Evolutionary conservation across 177 flowering plant genomes (phyloP), one percentile per base, ranked within the genome.

Genomic region (Vitis hybrid): DNA sequence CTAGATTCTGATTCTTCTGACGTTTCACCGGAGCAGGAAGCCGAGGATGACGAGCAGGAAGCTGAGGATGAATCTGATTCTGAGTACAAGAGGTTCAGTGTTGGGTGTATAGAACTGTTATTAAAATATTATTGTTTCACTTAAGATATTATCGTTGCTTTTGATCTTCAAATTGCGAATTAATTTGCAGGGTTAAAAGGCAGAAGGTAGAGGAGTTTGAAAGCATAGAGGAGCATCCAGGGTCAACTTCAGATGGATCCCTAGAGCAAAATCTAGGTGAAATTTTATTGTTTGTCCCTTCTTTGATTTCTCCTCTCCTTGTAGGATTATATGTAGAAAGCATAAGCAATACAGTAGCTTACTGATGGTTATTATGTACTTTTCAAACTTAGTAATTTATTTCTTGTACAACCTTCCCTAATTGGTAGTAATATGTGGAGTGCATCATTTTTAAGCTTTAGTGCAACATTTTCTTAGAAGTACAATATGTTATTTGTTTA

Each of bases 101-200:
- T 57, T 20, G 26, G 57, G 20, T 5, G 48, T 39, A 39, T 39
- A 39, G 48, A 39, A 2, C 13, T 53, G 51, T 57, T 19, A 48
- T 22, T 20, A 5, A 49, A 3, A n/a, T 15, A 20, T 19, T 22
- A 7, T 48, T 8, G n/a, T 15, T 39, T 5, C 48, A 39, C 48
- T 39, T 1, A 6, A 7, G 48, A 39, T 39, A 39, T 39, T 39
- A 39, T 7, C 1, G 9, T 39, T 39, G 9, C 48, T 39, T 39
- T 39, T 39, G 8, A 39, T 39, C 60, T 65, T 70, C 9, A 5
- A 18, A 33, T 26, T 61, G 5, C 59, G 18, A 55, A 51, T 55
- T 55, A 29, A 66, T 14, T 73, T 70, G 68, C 73, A 86, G 92
- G 80, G 60, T 71, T 55, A 88, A 88, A 74, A 84, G 86, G 78